Conservation (phyloP, 768 basidiomycete species). For the Hericium rajendrae region DNA sequence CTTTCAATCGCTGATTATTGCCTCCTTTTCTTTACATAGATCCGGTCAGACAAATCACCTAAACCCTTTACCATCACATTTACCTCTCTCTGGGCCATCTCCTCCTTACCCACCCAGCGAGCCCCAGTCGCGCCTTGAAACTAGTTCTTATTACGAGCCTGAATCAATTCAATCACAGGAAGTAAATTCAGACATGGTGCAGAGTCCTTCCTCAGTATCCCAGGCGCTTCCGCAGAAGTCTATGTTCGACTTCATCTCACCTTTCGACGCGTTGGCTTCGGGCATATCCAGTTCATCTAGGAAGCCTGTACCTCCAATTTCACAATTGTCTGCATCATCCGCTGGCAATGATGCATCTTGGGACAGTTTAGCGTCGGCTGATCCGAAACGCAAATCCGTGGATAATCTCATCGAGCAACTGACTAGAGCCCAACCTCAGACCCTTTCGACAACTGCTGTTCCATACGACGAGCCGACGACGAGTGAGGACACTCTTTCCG, state of each 20-base stretch:
- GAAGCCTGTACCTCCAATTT: slow-evolving; percentile 48
- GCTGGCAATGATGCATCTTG: slow-evolving; percentile 50
- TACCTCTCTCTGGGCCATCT: slow-evolving; percentile 5
- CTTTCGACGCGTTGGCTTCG: slow-evolving; percentile 70
- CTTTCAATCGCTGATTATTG: neutral
- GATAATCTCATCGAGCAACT: slow-evolving; percentile 74
- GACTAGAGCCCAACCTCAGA: slow-evolving; percentile 36
- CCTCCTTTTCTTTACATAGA: too few species aligned
- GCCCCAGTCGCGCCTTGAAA: slow-evolving; percentile 6
- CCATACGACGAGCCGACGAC: slow-evolving; percentile 23
- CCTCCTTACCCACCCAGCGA: slow-evolving; percentile 7
- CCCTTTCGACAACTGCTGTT: slow-evolving; percentile 15
- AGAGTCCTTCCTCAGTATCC: slow-evolving; percentile 17
- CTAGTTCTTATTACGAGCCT: slow-evolving; percentile 13
- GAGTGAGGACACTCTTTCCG: slow-evolving; percentile 23
- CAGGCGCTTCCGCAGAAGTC: slow-evolving; percentile 61
- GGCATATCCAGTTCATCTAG: slow-evolving; percentile 38
- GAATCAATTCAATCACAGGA: slow-evolving; percentile 14
- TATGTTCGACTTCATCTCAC: slow-evolving; percentile 79
- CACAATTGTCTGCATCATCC: slow-evolving; percentile 29
- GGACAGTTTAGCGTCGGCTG: slow-evolving; percentile 24
- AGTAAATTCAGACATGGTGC: slow-evolving; percentile 9
- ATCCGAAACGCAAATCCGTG: slow-evolving; percentile 75
- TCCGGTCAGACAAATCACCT: slow-evolving; percentile 5
- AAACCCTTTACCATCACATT: neutral